A percentile compares a stretch with the other conserved stretches of the same genome.
Conservation (phyloP, 306 rosid species). For the Sesbania bispinosa region DNA sequence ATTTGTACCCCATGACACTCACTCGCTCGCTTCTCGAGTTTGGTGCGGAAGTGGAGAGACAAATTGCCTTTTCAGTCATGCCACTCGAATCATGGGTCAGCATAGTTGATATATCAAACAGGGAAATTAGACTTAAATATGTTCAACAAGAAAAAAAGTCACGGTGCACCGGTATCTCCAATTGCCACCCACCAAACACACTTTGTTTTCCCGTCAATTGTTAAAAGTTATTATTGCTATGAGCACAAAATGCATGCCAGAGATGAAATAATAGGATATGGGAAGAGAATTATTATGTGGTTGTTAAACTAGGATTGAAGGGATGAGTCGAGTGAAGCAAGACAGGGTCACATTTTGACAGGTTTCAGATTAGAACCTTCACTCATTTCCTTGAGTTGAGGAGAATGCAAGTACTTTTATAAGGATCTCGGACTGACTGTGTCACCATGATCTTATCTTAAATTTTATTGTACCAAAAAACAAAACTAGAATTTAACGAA, state of each 20-base stretch:
- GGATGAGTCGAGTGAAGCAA: too few species aligned
- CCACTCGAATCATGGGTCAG: conserved; percentile 18
- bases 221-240: neutral
- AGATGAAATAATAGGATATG: neutral
- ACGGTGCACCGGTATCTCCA: conserved; percentile 21
- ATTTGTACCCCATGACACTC: too few species aligned
- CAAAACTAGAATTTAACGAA: too few species aligned
- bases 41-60: conserved; percentile 22
- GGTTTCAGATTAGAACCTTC: too few species aligned
- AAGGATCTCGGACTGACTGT: too few species aligned
- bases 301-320: neutral
- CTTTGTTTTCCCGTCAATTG: neutral
- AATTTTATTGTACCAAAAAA: too few species aligned
- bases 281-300: neutral
- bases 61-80: conserved; percentile 22
- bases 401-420: too few species aligned
- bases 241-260: neutral
- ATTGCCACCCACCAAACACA: conserved; percentile 26
- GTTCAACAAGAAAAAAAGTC: conserved; percentile 33
- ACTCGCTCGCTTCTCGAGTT: neutral
- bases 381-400: too few species aligned
- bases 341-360: too few species aligned
- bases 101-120: neutral
- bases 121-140: neutral
- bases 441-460: too few species aligned